A percentile compares a stretch with the other conserved stretches of the same genome.
These are phyloP conservation scores for Trypanosomatidae sp. DNA, from an alignment of 208 protist species.

Conservation along the genomic window DNA sequence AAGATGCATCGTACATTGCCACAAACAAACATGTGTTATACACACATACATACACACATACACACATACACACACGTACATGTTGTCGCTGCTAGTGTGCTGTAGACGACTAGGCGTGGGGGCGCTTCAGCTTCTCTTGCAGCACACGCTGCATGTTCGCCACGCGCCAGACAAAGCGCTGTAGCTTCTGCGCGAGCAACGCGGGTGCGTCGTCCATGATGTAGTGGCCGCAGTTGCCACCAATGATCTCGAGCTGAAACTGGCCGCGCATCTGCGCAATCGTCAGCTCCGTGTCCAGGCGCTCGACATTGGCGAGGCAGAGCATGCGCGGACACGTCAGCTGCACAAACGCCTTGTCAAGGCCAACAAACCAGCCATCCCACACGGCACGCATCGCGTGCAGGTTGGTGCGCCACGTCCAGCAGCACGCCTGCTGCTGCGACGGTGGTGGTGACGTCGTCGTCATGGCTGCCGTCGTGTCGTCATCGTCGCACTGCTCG, in stretches of 20 bases:
- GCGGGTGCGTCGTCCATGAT: slow-evolving; percentile 84
- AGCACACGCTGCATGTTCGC: slow-evolving; percentile 10
- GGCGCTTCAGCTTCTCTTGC: slow-evolving; percentile 21
- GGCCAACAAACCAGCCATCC: slow-evolving; percentile 79
- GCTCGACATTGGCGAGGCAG: slow-evolving; percentile 72
- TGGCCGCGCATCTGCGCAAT: slow-evolving; percentile 92
- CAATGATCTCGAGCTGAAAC: slow-evolving; percentile 88
- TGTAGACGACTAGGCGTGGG: slow-evolving; percentile 5
- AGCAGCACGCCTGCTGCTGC: slow-evolving; percentile 9
- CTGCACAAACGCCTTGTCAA: slow-evolving; percentile 69
- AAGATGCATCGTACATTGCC: neutral
- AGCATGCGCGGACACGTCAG: slow-evolving; percentile 79
- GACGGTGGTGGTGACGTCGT: too few relatives aligned
- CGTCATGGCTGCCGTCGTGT: too few relatives aligned
- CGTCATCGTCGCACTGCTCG: too few relatives aligned
- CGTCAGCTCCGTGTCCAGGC: slow-evolving; percentile 79
- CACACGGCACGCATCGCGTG: slow-evolving; percentile 51
- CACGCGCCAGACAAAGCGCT: slow-evolving; percentile 50
- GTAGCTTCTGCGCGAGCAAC: slow-evolving; percentile 30
- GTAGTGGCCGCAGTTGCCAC: slow-evolving; percentile 77
- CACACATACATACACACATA: neutral
- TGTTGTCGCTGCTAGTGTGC: neutral
- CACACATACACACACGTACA: neutral
- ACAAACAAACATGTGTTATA: neutral
- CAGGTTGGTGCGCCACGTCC: slow-evolving; percentile 69